Conservation (phyloP, 73 alveolate species). For the Paramecium bursaria region DNA sequence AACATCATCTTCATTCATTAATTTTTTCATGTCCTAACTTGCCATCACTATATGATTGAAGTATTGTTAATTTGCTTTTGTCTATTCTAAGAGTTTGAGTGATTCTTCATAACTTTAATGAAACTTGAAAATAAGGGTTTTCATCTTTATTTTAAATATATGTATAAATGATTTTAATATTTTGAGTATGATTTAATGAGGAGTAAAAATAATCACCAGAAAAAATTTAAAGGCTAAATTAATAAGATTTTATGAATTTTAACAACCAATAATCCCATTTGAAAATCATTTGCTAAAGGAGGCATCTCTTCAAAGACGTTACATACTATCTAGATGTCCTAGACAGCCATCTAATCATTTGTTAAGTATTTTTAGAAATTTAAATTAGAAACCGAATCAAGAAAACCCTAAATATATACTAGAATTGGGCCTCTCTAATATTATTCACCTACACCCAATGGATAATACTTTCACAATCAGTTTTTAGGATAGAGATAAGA, state of each 20-base stretch:
- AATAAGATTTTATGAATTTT: no score
- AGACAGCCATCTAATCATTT: slow-evolving; percentile 1
- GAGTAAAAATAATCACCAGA: no score
- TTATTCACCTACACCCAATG: not conserved
- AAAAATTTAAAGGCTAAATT: no score
- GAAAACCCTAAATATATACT: slow-evolving; percentile 34
- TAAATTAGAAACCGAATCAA: slow-evolving; percentile 3
- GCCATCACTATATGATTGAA: not conserved
- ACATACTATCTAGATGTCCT: slow-evolving; percentile 14
- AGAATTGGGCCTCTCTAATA: not conserved
- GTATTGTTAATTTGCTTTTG: slow-evolving; percentile 36
- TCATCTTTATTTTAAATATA: not conserved
- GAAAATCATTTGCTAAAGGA: no score
- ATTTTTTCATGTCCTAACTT: not conserved
- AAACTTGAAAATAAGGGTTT: slow-evolving; percentile 41
- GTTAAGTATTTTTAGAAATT: slow-evolving; percentile 4
- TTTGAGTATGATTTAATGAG: no score
- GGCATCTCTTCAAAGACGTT: no score
- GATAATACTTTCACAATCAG: not conserved
- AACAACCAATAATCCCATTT: no score
- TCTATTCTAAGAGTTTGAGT: not conserved
- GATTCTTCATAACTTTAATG: slow-evolving; percentile 1
- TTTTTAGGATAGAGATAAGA: slow-evolving; percentile 7
- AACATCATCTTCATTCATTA: slow-evolving; percentile 48
- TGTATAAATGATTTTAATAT: no score